Conservation (phyloP, 352 stramenopile species). For the Peronospora belbahrii region DNA sequence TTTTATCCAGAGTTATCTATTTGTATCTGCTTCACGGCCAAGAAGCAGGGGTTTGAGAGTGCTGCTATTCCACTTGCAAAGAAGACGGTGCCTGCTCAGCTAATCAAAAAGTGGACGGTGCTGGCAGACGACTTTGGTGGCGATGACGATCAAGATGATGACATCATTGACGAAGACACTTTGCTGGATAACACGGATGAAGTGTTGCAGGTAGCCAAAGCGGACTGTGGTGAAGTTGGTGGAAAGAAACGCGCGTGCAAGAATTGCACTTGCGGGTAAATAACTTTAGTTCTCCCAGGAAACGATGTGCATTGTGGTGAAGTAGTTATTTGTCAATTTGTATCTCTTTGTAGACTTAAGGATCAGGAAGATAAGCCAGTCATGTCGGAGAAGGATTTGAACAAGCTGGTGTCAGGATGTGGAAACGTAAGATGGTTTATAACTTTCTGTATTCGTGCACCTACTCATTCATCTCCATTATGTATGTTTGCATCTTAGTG, state of each 20-base stretch:
- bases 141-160: conserved; percentile 49
- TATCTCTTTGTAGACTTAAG: conserved; percentile 38
- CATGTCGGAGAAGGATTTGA: conserved; percentile 64
- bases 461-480: neutral
- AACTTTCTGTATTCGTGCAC: neutral
- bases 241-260: conserved; percentile 92
- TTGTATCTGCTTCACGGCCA: conserved; percentile 40
- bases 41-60: conserved; percentile 57
- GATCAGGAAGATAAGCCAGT: conserved; percentile 64
- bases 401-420: conserved; percentile 74
- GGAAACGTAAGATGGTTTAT: conserved; percentile 53
- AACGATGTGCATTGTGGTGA: neutral
- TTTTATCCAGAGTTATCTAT: conserved; percentile 40
- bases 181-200: conserved; percentile 80
- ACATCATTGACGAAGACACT: conserved; percentile 81
- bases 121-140: conserved; percentile 55
- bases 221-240: conserved; percentile 67
- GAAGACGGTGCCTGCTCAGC: conserved; percentile 25
- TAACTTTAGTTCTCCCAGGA: neutral
- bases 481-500: conserved; percentile 53
- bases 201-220: conserved; percentile 61
- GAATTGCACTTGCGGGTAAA: conserved; percentile 94
- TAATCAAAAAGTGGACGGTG: conserved; percentile 63
- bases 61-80: conserved; percentile 48
- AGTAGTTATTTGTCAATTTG: neutral